A percentile compares a stretch with the other conserved stretches of the same genome.
Evolutionary conservation across 306 rosid genomes (phyloP).

Genomic region (Lotus japonicus): DNA sequence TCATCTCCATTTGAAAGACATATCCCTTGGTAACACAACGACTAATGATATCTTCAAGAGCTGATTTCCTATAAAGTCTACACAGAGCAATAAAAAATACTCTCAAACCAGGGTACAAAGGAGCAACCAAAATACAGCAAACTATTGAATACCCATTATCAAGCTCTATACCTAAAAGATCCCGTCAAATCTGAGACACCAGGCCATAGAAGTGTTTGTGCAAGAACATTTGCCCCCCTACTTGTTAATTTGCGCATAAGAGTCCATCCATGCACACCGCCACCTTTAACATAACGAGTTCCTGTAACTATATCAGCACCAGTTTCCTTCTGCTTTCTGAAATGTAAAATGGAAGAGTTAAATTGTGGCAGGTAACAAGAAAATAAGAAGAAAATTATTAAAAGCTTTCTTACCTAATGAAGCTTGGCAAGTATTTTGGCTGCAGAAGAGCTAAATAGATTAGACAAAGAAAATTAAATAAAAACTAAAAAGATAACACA

Average conservation of each 20-base stretch:
- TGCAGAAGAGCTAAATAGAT: constrained; percentile 38
- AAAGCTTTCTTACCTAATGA: not conserved
- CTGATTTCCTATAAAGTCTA: constrained; percentile 85
- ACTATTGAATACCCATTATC: constrained; percentile 10
- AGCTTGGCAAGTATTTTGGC: constrained; percentile 75
- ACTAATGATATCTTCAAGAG: constrained; percentile 85
- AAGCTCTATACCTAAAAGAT: constrained; percentile 65
- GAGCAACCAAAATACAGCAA: constrained; percentile 15
- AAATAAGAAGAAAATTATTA: constrained; percentile 2
- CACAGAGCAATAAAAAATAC: constrained; percentile 21
- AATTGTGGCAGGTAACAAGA: not conserved
- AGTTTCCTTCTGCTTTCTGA: constrained; percentile 68
- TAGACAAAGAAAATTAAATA: constrained; percentile 13
- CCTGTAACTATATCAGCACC: constrained; percentile 92
- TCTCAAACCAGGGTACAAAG: constrained; percentile 11
- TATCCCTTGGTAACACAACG: constrained; percentile 93
- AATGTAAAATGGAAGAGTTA: not conserved
- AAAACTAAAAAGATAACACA: not conserved
- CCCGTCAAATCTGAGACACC: constrained; percentile 98
- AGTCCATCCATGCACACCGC: constrained; percentile 99
- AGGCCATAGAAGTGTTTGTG: constrained; percentile 93
- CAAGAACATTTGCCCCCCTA: constrained; percentile 97
- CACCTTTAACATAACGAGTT: constrained; percentile 89
- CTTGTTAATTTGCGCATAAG: constrained; percentile 98
- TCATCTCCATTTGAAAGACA: constrained; percentile 99